A percentile compares a stretch with the other conserved stretches of the same genome.
These are phyloP conservation scores for Chalaropsis thielavioides DNA, from an alignment of 2,329 filamentous ascomycete species.

Conservation along the genomic window DNA sequence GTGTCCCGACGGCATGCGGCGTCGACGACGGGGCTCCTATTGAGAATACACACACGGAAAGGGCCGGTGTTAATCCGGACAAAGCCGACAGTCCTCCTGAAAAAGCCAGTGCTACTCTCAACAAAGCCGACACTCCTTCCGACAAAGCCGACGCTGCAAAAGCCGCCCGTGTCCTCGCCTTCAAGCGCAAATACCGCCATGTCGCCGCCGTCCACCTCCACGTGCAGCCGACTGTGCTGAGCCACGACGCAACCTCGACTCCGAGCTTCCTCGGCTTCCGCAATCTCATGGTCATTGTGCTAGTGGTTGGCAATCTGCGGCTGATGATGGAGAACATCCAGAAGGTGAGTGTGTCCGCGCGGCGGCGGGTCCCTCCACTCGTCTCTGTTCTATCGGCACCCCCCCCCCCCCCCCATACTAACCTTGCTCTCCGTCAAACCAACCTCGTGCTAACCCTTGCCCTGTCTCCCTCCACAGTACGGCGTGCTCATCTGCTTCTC, in stretches of 20 bases:
- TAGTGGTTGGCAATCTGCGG: slow-evolving; percentile 84
- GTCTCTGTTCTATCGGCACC: slow-evolving; percentile 2
- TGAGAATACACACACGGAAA: no score
- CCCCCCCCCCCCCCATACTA: no score
- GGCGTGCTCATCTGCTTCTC: slow-evolving; percentile 84
- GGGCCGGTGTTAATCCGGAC: no score
- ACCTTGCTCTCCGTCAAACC: no score
- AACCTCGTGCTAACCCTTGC: slow-evolving; percentile 18
- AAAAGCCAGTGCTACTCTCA: no score
- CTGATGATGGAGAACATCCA: slow-evolving; percentile 94
- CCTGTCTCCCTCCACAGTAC: slow-evolving; percentile 62
- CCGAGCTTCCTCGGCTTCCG: slow-evolving; percentile 88
- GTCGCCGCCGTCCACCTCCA: slow-evolving; percentile 71
- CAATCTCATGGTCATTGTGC: slow-evolving; percentile 88
- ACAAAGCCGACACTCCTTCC: no score
- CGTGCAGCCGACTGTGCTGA: slow-evolving; percentile 63
- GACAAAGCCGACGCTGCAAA: slow-evolving; percentile 10
- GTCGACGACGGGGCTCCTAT: no score
- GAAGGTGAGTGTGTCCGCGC: no score
- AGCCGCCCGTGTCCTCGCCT: slow-evolving; percentile 13
- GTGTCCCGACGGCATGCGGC: neutral
- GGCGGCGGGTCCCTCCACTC: no score
- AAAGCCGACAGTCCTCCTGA: no score
- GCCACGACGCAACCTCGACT: slow-evolving; percentile 58
- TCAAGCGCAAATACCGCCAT: slow-evolving; percentile 63